Percentiles rank a stretch among this genome's conserved stretches.
Conservation (phyloP, 129 eudicot genomes). For the Dittrichia graveolens region DNA sequence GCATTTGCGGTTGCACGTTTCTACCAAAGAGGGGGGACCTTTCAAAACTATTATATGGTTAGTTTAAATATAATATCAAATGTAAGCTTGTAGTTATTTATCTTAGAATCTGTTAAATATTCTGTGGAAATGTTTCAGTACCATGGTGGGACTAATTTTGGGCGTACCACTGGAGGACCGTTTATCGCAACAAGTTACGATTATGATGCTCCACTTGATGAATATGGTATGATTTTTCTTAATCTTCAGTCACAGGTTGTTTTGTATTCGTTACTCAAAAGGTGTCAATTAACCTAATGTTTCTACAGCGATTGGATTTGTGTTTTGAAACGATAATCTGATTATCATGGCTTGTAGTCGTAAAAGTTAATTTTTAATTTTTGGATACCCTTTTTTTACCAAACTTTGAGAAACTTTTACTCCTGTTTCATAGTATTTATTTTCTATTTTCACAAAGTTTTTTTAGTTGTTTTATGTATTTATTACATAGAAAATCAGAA, state of each 20-base stretch:
- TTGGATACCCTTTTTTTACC: too few relatives aligned
- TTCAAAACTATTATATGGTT: slow-evolving; percentile 95
- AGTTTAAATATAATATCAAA: not conserved
- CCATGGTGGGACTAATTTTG: slow-evolving; percentile 99
- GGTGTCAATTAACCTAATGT: not conserved
- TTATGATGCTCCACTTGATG: slow-evolving; percentile 98
- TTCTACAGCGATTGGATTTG: too few relatives aligned
- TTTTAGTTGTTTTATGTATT: too few relatives aligned
- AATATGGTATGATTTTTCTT: slow-evolving; percentile 64
- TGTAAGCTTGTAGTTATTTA: not conserved
- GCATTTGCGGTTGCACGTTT: slow-evolving; percentile 89
- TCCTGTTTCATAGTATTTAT: too few relatives aligned
- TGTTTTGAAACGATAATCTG: too few relatives aligned
- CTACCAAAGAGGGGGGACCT: slow-evolving; percentile 90
- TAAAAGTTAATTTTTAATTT: too few relatives aligned
- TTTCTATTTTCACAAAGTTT: not conserved
- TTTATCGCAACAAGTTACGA: slow-evolving; percentile 84
- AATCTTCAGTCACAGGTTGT: slow-evolving; percentile 1
- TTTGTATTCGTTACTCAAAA: not conserved
- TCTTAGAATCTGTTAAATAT: not conserved
- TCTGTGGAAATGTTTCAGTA: slow-evolving; percentile 49
- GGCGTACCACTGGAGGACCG: slow-evolving; percentile 84
- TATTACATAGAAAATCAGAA: too few relatives aligned
- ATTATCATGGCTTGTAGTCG: too few relatives aligned
- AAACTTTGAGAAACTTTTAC: too few relatives aligned